Base-by-base conservation (phyloP, 2,329 filamentous ascomycete species). In the Fusarium sp. region DNA sequence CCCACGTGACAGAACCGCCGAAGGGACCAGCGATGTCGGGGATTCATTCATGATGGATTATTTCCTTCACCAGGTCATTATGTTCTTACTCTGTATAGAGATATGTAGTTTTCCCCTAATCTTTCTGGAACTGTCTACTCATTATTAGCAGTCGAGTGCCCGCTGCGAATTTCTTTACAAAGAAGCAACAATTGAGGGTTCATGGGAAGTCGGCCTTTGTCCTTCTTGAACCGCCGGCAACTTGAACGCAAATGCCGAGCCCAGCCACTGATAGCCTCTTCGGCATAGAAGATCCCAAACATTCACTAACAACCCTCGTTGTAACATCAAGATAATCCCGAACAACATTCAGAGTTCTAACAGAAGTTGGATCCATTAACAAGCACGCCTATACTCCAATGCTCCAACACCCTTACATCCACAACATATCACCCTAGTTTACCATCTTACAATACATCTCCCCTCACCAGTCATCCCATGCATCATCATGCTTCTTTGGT, bases 381-480 rank as follows among this genome's bases (percentile, higher is more conserved):
- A 68, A 73, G 59, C 68, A 68, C 74, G 68, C 71, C 74, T 63
- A 67, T 72, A 75, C 70, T 75, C 75, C 73, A 72, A 69, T 72
- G 66, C 74, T 69, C 69, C 74, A 63, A 69, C 72, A 72, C 66
- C 72, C 50, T 51, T 58, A 63, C 51, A 63, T 69, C 58, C 58
- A 58, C 59, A 60, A 60, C 56, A 57, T 63, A 50, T 63, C 45
- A 24, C 15, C 34, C 49, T 48, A 34, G 42, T 57, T 50, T 56
- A 60, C 50, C 43, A 20, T 42, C 63, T 49, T 22, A 42, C 34
- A 40, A 20, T 36, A 40, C 33, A 66, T 56, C 39, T 38, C 26
- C 31, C 53, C 18, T 60, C 83, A 89, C 87, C 87, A 90, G 69
- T 89, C 88, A 78, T 90, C 88, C 88, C 88, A 91, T 62, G 90